Evolutionary conservation across 2,329 filamentous ascomycete genomes (phyloP), one percentile per base, ranked within the genome.

Genomic region (Coniochaeta sp.): DNA sequence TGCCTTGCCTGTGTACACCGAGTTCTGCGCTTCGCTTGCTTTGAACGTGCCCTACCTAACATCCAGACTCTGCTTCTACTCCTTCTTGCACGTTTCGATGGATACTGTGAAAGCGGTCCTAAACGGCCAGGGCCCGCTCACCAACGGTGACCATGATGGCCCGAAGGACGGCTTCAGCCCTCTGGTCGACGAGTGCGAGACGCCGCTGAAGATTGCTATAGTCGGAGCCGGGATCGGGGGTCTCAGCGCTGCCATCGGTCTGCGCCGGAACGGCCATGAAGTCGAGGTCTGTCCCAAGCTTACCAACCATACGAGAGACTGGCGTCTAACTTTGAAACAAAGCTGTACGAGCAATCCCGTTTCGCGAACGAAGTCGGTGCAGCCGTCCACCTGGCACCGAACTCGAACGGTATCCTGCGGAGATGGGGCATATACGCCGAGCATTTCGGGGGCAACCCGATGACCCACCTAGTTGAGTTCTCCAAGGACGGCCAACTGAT

Each of bases 381-480:
- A 3, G 85, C 85, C 0, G 78, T 88, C n/a, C 84, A 88, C 65
- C 68, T 88, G 4, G 79, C 82, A 0, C 84, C 86, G 0, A 89
- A 89, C 65, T 74, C 79, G 2, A 85, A 86, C 68, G 81, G 82
- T 0, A 70, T 88, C 2, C 72, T 89, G 12, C 71, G 72, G 7
- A 68, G 69, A 52, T 71, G 73, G 62, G 76, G 75, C 2, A 69
- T 78, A 19, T 65, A 65, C 0, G 72, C 74, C 4, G 75, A 77
- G 64, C 62, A 62, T 0, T 72, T 77, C 40, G 75, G 75, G 3
- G 76, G 71, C 10, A 71, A 67, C 55, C 55, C 58, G 1, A 69
- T 69, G 65, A 62, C 67, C 4, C 59, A 62, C n/a, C 32, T 69
- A 9, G 28, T 66, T 42, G 66, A 71, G 54, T 64, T 62, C 56